Percentiles rank a stretch among this genome's conserved stretches.
phyloP scores from a whole-genome alignment of 2,329 filamentous ascomycete species.

The Aaosphaeria arxii region DNA sequence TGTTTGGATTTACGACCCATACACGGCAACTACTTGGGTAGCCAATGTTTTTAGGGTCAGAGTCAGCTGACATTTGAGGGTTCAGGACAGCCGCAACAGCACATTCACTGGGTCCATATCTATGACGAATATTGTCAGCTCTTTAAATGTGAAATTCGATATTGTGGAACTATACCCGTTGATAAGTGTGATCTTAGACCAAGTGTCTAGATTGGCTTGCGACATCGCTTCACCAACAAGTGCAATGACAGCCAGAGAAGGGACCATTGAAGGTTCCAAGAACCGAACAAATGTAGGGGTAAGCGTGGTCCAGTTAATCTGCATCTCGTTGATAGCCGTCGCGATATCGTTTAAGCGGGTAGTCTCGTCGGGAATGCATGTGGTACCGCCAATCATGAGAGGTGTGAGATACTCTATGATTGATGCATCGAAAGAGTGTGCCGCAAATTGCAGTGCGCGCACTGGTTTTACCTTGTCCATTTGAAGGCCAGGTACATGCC shows the following conservation, averaged over 20 bases:
- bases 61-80: constrained; percentile 5
- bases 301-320: constrained; percentile 13
- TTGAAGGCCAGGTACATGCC: constrained; percentile 11
- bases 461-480: constrained; percentile 6
- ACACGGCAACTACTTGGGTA: constrained; percentile 16
- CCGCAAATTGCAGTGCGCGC: constrained; percentile 19
- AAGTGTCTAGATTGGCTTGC: constrained; percentile 17
- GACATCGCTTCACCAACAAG: constrained; percentile 31
- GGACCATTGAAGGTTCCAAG: constrained; percentile 25
- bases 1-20: constrained; percentile 38
- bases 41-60: constrained; percentile 21
- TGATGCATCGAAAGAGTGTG: constrained; percentile 22
- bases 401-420: constrained; percentile 16
- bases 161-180: constrained; percentile 12
- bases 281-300: constrained; percentile 28
- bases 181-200: constrained; percentile 17
- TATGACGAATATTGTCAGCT: constrained; percentile 1
- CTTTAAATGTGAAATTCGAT: not conserved
- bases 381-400: constrained; percentile 17
- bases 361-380: constrained; percentile 35
- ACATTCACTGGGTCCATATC: constrained; percentile 24
- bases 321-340: constrained; percentile 23
- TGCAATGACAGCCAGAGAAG: constrained; percentile 38
- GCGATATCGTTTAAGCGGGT: constrained; percentile 43
- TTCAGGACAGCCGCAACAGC: constrained; percentile 12